phyloP scores from a whole-genome alignment of 495 filamentous ascomycete genomes.

The Entonaema liquescens region DNA sequence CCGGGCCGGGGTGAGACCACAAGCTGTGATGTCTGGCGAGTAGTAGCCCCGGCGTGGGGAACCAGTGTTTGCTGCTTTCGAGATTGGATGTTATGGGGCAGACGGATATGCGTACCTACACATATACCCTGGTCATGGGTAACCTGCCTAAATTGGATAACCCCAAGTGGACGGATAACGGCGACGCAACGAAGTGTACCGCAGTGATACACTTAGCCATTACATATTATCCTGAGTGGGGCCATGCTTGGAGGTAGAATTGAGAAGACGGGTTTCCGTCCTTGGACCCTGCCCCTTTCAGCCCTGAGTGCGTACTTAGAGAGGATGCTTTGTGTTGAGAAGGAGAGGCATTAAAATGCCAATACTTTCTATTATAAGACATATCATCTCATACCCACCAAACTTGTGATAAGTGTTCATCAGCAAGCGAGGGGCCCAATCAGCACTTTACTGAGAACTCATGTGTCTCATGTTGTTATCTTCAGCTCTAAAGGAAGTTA shows the following conservation, averaged over 20 bases:
- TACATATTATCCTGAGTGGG: conserved; percentile 20
- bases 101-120: conserved; percentile 6
- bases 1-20: conserved; percentile 11
- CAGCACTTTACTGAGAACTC: neutral
- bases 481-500: neutral
- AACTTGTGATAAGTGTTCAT: neutral
- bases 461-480: conserved; percentile 14
- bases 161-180: conserved; percentile 25
- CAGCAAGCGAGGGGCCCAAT: conserved; percentile 13
- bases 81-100: conserved; percentile 16
- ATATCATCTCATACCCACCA: conserved; percentile 1
- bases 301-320: neutral
- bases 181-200: conserved; percentile 16
- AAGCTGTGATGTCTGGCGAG: conserved; percentile 1
- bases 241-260: neutral
- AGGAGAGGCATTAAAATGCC: neutral
- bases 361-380: neutral
- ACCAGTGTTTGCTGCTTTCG: conserved; percentile 9
- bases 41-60: conserved; percentile 11
- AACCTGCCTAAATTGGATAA: conserved; percentile 41
- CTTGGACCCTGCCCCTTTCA: neutral
- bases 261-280: neutral
- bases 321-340: neutral
- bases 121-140: conserved; percentile 26
- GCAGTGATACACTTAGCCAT: conserved; percentile 22